Percentiles rank a stretch among this genome's conserved stretches.
These are phyloP conservation scores for Pneumocystis sp. DNA, from an alignment of 1,139 yeast genomes.

Conservation along the genomic window DNA sequence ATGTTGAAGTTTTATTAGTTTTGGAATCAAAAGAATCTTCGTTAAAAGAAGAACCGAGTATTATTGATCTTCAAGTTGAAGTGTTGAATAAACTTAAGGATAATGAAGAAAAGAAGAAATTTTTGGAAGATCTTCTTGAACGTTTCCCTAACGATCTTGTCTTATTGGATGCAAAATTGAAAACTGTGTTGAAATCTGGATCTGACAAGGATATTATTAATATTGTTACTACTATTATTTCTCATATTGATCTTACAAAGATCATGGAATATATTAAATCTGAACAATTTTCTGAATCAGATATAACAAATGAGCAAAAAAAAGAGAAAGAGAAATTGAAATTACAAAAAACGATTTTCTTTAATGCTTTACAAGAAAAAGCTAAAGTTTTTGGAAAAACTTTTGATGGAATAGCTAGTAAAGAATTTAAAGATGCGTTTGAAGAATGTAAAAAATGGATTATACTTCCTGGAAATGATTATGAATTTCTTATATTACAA, in stretches of 20 bases:
- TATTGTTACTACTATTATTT: conserved; percentile 6
- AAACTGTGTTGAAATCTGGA: conserved; percentile 2
- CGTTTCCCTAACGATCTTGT: conserved; percentile 7
- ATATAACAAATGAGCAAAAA: conserved; percentile 1
- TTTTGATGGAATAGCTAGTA: conserved; percentile 3
- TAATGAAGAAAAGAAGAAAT: conserved; percentile 6
- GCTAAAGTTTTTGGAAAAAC: conserved; percentile 4
- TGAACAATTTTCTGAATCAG: not conserved
- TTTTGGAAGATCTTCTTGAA: conserved; percentile 5
- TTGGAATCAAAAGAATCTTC: not conserved
- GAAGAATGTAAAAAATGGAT: conserved; percentile 3
- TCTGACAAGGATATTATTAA: conserved; percentile 5
- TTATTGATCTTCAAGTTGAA: conserved; percentile 9
- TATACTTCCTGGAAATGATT: conserved; percentile 3
- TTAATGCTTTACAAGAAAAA: conserved; percentile 3
- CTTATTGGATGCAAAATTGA: conserved; percentile 8
- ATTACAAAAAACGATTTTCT: conserved; percentile 1
- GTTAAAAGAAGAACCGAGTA: conserved; percentile 4
- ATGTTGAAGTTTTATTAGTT: conserved; percentile 3
- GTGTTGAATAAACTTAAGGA: conserved; percentile 8
- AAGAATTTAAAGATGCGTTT: conserved; percentile 2
- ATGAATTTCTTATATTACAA: conserved; percentile 3
- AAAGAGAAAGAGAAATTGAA: not conserved
- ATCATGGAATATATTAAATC: conserved; percentile 8
- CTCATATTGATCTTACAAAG: conserved; percentile 6